Percentiles rank a stretch among this genome's conserved stretches.
Evolutionary conservation across 129 eudicot genomes (phyloP).

Genomic region (Helianthus annuus): HanXRQr2.0-SUNRISE NC_035433.2:130877885-130878384

Average conservation of each 20-base stretch:
- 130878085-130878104: constrained; percentile 39
- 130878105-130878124: constrained; percentile 33
- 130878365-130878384: constrained; percentile 29
- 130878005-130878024: constrained; percentile 84
- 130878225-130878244: constrained; percentile 40
- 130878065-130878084: background rate
- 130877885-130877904: constrained; percentile 12
- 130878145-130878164: constrained; percentile 28
- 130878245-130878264: background rate
- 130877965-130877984: constrained; percentile 14
- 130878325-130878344: constrained; percentile 36
- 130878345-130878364: constrained; percentile 41
- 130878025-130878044: constrained; percentile 43
- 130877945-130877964: constrained; percentile 7
- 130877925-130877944: constrained; percentile 2
- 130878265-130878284: background rate
- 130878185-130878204: constrained; percentile 29
- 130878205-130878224: constrained; percentile 18
- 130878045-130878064: constrained; percentile 70
- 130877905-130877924: background rate
- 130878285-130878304: constrained; percentile 45
- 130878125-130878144: constrained; percentile 4
- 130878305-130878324: constrained; percentile 24
- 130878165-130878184: constrained; percentile 41
- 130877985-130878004: constrained; percentile 72